Evolutionary conservation across 2,329 filamentous ascomycete genomes (phyloP), one percentile per base, ranked within the genome.

Genomic region (Diaporthe ilicicola): DNA sequence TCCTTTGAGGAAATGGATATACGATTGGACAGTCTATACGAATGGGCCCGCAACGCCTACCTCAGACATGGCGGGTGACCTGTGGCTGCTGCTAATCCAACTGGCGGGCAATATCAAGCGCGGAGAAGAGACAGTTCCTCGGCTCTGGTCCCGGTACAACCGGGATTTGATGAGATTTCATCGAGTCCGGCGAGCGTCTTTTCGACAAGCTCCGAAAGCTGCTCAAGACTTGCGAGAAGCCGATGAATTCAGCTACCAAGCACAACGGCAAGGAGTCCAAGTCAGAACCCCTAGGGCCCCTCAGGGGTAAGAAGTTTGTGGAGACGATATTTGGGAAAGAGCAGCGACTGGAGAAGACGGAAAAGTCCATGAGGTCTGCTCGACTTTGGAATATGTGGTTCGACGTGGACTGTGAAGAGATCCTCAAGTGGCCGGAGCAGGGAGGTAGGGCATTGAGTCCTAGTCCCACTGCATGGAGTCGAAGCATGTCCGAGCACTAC

Each of bases 291-390:
- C n/a, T n/a, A n/a, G n/a, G n/a, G n/a, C n/a, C n/a, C n/a, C n/a
- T n/a, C n/a, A 94, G 94, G 67, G 96, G 96, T 62, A 92, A 92
- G 76, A 94, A 97, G 84, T 98, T 98, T 78, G 95, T 98, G 77
- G 92, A 97, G 80, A 94, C 94, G 67, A 93, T 98, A 76, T 98
- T 98, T 77, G 95, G 95, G 74, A 91, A 92, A 74, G 95, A 98
- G 79, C 89, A 94, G 74, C 93, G 97, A 82, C 87, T 98, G 69
- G 91, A 94, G 80, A 91, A 91, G 81, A 98, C 95, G 2, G 94
- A 98, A 85, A 93, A 92, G 82, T 90, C 98, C 82, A 98, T 98
- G 94, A 90, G 92, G 75, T 91, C 90, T 74, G 91, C 97, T 78
- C 89, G 93, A 64, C 86, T 95, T 37, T 98, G 95, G 94, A 94